phyloP scores from a whole-genome alignment of 495 filamentous ascomycete species.

The Penicillium steckii region DNA sequence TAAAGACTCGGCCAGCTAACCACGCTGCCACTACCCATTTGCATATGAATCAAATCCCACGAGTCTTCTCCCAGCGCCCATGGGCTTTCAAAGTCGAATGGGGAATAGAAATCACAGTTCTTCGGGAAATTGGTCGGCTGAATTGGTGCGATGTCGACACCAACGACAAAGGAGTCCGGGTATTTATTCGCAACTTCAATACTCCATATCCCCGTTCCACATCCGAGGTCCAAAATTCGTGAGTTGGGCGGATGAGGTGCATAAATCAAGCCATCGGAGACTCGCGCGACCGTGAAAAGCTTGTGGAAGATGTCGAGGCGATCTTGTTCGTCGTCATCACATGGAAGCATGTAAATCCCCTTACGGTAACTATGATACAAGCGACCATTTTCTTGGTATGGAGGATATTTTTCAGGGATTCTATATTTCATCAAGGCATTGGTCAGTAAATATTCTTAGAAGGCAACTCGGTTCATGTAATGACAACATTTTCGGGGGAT shows the following conservation, averaged over 20 bases:
- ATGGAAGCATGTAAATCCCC: constrained; percentile 51
- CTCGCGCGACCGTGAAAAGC: constrained; percentile 66
- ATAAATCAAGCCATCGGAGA: constrained; percentile 48
- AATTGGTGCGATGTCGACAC: constrained; percentile 76
- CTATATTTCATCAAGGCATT: constrained; percentile 16
- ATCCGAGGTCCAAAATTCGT: constrained; percentile 78
- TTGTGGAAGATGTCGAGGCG: constrained; percentile 79
- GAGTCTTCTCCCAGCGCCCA: constrained; percentile 74
- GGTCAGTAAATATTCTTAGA: neutral
- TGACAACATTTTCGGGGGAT: neutral
- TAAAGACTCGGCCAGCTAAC: constrained; percentile 76
- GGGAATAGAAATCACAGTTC: constrained; percentile 65
- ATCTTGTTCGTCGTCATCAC: constrained; percentile 65
- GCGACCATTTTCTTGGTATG: constrained; percentile 47
- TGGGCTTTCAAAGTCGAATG: constrained; percentile 76
- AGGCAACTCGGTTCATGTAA: neutral
- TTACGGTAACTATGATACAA: constrained; percentile 48
- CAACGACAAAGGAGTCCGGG: constrained; percentile 60
- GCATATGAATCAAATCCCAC: constrained; percentile 85
- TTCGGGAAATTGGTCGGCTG: constrained; percentile 73
- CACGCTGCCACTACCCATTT: constrained; percentile 79
- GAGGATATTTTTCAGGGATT: constrained; percentile 33
- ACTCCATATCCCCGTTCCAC: constrained; percentile 88
- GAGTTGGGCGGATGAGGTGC: constrained; percentile 51
- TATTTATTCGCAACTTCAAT: constrained; percentile 80